A percentile compares a stretch with the other conserved stretches of the same genome.
Evolutionary conservation across 371 early-diverging fungal genomes (phyloP).

Genomic region (Apophysomyces variabilis): DNA sequence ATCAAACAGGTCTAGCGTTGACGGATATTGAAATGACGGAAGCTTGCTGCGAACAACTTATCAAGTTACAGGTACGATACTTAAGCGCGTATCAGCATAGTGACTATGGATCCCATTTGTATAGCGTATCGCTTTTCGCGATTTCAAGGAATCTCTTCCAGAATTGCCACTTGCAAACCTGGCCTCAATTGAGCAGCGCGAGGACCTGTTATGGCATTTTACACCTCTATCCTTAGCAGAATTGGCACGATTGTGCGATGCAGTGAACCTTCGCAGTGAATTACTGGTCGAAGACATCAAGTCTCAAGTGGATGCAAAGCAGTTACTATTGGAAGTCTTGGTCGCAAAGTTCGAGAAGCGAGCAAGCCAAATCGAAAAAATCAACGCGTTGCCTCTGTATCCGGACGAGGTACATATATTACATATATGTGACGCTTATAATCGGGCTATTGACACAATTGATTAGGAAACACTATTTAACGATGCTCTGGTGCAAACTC

Average conservation of each 20-base stretch:
- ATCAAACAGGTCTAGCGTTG: constrained; percentile 79
- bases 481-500: constrained; percentile 58
- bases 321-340: constrained; percentile 61
- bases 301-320: constrained; percentile 33
- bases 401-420: constrained; percentile 71
- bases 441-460: constrained; percentile 6
- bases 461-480: constrained; percentile 53
- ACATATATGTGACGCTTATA: no score
- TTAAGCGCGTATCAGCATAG: not conserved
- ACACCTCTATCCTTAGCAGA: constrained; percentile 50
- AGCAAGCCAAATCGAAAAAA: constrained; percentile 68
- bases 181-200: constrained; percentile 62
- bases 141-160: constrained; percentile 68
- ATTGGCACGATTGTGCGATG: constrained; percentile 58
- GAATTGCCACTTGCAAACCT: constrained; percentile 79
- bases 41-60: constrained; percentile 61
- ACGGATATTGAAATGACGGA: constrained; percentile 68
- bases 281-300: constrained; percentile 23
- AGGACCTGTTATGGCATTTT: constrained; percentile 62
- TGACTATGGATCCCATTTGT: not conserved
- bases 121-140: constrained; percentile 64
- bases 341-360: constrained; percentile 63
- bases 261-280: constrained; percentile 62
- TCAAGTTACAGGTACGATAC: constrained; percentile 59
- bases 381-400: constrained; percentile 76